Conservation (phyloP, 2,329 filamentous ascomycete species). For the Emmonsiellopsis sp. region DNA sequence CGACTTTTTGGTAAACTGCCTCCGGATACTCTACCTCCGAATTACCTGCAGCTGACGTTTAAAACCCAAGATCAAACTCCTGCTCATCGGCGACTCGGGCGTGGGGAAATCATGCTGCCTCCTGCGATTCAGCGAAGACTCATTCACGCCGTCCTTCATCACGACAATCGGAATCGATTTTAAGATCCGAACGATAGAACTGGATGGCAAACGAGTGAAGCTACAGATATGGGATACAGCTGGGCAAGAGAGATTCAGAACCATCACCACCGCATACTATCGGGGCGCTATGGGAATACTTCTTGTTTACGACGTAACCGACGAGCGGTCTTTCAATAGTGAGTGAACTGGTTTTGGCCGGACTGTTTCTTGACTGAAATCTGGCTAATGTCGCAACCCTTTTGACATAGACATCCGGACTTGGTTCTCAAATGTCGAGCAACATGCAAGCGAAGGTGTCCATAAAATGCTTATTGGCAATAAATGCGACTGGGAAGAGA, state of each 20-base stretch:
- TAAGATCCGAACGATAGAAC: constrained; percentile 98
- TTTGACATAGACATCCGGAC: constrained; percentile 74
- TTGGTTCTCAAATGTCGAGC: constrained; percentile 98
- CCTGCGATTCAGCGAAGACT: constrained; percentile 93
- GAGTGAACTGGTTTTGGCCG: constrained; percentile 29
- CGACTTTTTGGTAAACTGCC: constrained; percentile 73
- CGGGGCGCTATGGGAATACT: constrained; percentile 96
- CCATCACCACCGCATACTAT: constrained; percentile 98
- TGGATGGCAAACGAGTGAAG: constrained; percentile 98
- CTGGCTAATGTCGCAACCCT: constrained; percentile 4
- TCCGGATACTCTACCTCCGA: not conserved
- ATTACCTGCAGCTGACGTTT: constrained; percentile 7
- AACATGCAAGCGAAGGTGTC: constrained; percentile 95
- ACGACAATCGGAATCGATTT: constrained; percentile 99
- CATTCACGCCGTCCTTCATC: constrained; percentile 95
- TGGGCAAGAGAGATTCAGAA: constrained; percentile 95
- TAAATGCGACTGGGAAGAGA: constrained; percentile 99
- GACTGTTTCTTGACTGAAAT: constrained; percentile 13
- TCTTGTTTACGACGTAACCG: constrained; percentile 96
- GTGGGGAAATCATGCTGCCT: constrained; percentile 97
- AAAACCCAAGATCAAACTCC: constrained; percentile 71
- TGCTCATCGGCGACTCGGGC: constrained; percentile 92
- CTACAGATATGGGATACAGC: constrained; percentile 99
- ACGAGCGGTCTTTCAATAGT: constrained; percentile 94
- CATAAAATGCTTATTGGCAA: constrained; percentile 99